These are phyloP conservation scores for Metschnikowia continentalis DNA, from an alignment of 805 yeast genomes.

Conservation along the genomic window DNA sequence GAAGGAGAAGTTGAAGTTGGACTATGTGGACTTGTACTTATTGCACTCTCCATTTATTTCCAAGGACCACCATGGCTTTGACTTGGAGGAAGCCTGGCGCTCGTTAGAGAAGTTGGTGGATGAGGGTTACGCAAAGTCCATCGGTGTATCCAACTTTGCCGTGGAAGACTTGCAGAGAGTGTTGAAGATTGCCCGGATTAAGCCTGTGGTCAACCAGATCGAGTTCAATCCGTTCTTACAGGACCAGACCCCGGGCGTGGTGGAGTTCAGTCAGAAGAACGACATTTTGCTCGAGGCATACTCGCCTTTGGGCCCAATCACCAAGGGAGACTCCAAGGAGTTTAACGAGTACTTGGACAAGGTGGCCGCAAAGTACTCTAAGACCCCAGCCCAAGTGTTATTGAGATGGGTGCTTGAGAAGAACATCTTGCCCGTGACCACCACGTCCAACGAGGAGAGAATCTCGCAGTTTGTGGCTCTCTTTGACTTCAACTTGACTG, in stretches of 20 bases:
- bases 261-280: constrained; percentile 24
- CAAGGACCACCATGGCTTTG: constrained; percentile 33
- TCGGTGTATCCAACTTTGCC: constrained; percentile 61
- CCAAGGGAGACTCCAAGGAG: constrained; percentile 18
- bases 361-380: constrained; percentile 34
- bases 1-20: constrained; percentile 31
- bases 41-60: constrained; percentile 43
- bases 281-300: constrained; percentile 26
- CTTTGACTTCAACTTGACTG: constrained; percentile 50
- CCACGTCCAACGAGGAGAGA: constrained; percentile 40
- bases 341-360: constrained; percentile 22
- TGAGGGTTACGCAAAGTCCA: constrained; percentile 52
- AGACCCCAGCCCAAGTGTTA: constrained; percentile 38
- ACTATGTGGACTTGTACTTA: constrained; percentile 51
- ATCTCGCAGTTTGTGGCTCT: constrained; percentile 37
- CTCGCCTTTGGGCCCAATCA: constrained; percentile 25
- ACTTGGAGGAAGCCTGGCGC: constrained; percentile 45
- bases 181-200: constrained; percentile 23
- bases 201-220: constrained; percentile 30
- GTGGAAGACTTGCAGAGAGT: constrained; percentile 43
- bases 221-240: constrained; percentile 30
- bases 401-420: constrained; percentile 42
- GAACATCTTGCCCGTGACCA: constrained; percentile 45
- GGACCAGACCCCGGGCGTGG: constrained; percentile 32
- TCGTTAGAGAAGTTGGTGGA: constrained; percentile 45